Evolutionary conservation across 2,329 filamentous ascomycete genomes (phyloP).

Genomic region (Metarhizium anisopliae): DNA sequence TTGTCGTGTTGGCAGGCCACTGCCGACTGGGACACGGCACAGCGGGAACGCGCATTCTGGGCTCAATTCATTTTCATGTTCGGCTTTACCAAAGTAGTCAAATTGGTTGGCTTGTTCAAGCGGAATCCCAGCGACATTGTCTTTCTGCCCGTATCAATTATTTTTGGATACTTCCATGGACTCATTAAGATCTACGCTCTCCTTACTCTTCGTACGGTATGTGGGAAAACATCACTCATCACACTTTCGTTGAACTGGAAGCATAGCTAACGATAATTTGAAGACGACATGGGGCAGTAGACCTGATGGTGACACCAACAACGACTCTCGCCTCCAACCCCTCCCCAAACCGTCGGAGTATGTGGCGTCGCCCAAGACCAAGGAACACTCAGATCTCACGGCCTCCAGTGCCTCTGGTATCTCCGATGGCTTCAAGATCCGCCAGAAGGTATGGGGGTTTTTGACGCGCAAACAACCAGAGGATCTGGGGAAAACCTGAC

Average conservation of each 20-base stretch:
- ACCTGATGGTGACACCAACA: conserved; percentile 80
- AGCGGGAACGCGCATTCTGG: conserved; percentile 47
- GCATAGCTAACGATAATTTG: conserved; percentile 3
- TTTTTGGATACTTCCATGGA: conserved; percentile 90
- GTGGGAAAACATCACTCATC: conserved; percentile 23
- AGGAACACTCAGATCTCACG: too few species aligned
- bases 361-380: conserved; percentile 13
- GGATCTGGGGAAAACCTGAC: conserved; percentile 22
- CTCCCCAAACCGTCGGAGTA: conserved; percentile 31
- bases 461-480: conserved; percentile 13
- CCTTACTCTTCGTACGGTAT: conserved; percentile 73
- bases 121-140: conserved; percentile 74
- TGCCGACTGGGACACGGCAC: conserved; percentile 43
- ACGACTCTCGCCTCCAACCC: conserved; percentile 57
- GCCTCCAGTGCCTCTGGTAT: too few species aligned
- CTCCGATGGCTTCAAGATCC: conserved; percentile 31
- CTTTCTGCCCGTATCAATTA: conserved; percentile 73
- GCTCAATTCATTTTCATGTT: conserved; percentile 67
- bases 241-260: background rate
- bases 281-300: conserved; percentile 95
- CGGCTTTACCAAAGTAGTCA: conserved; percentile 78
- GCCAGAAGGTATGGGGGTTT: conserved; percentile 28
- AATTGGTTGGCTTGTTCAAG: conserved; percentile 78
- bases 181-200: conserved; percentile 86
- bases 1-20: conserved; percentile 62